Evolutionary conservation across 805 yeast genomes (phyloP).

Genomic region (Hermanozyma aechmeae): DNA sequence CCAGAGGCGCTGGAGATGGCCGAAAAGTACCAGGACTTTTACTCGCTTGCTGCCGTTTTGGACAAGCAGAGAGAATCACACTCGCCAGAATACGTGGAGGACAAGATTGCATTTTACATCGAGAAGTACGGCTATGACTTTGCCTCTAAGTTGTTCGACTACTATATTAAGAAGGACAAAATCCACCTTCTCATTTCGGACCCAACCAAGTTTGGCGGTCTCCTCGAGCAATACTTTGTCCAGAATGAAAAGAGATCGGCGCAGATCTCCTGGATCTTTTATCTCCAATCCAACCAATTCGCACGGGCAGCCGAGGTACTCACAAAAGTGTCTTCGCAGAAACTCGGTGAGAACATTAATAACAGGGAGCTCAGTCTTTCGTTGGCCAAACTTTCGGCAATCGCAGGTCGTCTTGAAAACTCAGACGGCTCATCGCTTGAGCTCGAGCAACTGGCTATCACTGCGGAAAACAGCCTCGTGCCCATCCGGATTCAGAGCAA

Average conservation of each 20-base stretch:
- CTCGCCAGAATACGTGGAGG: constrained; percentile 8
- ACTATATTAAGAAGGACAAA: constrained; percentile 45
- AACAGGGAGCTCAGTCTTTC: constrained; percentile 52
- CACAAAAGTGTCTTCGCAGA: constrained; percentile 22
- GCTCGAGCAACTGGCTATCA: too few relatives aligned
- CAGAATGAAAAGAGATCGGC: constrained; percentile 33
- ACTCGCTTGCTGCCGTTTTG: constrained; percentile 47
- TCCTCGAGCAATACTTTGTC: constrained; percentile 43
- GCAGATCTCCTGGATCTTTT: constrained; percentile 64
- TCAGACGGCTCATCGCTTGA: too few relatives aligned
- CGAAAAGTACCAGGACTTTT: constrained; percentile 57
- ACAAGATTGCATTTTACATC: constrained; percentile 42
- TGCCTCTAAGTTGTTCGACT: constrained; percentile 54
- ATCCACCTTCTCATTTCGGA: constrained; percentile 45
- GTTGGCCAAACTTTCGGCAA: constrained; percentile 58
- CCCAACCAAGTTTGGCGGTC: constrained; percentile 43
- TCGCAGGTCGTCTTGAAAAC: too few relatives aligned
- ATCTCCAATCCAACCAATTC: constrained; percentile 44
- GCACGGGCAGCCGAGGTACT: constrained; percentile 41
- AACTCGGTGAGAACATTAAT: too few relatives aligned
- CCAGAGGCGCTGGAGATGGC: constrained; percentile 52
- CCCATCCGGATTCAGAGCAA: constrained; percentile 41
- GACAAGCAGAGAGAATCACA: constrained; percentile 21
- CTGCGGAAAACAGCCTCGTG: constrained; percentile 43
- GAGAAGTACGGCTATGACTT: constrained; percentile 57